A percentile compares a stretch with the other conserved stretches of the same genome.
phyloP scores from a whole-genome alignment of 202 grass and related monocot species.

The Musa balbisiana region DNA sequence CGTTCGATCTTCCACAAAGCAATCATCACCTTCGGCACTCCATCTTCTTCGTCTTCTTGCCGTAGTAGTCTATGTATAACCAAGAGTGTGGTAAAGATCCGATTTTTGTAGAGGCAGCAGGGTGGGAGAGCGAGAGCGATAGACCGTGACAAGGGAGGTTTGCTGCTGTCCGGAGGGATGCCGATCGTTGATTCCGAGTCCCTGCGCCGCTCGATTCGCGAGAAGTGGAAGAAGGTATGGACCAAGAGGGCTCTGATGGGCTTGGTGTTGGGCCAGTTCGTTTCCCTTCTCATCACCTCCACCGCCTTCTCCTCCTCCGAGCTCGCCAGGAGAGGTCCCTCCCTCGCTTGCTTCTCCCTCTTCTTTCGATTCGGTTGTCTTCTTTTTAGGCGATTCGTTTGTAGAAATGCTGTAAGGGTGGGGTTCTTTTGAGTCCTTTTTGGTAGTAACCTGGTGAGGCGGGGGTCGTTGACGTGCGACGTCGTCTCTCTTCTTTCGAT shows the following conservation, averaged over 20 bases:
- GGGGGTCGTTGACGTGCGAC: no score
- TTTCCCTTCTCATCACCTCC: slow-evolving; percentile 15
- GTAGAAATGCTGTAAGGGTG: no score
- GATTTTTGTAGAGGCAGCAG: background rate
- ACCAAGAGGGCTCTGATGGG: slow-evolving; percentile 8
- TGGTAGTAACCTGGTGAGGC: no score
- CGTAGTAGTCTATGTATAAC: no score
- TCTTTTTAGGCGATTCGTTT: no score
- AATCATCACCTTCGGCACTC: no score
- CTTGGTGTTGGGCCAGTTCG: slow-evolving; percentile 8
- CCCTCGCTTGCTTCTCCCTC: background rate
- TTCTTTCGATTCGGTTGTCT: background rate
- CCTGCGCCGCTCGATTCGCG: background rate
- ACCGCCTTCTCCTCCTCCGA: slow-evolving; percentile 17
- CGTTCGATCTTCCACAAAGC: no score
- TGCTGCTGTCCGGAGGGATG: background rate
- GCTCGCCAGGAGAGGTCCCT: slow-evolving; percentile 14
- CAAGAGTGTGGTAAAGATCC: background rate
- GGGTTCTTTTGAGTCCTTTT: no score
- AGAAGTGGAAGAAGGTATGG: slow-evolving; percentile 1
- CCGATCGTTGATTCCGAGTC: background rate
- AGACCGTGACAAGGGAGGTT: background rate
- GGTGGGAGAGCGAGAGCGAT: background rate
- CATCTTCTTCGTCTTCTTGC: no score
- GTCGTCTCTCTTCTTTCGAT: no score